Evolutionary conservation across 106 monocot species (phyloP), one percentile per base, ranked within the genome.

Genomic region (Allium sativum): DNA sequence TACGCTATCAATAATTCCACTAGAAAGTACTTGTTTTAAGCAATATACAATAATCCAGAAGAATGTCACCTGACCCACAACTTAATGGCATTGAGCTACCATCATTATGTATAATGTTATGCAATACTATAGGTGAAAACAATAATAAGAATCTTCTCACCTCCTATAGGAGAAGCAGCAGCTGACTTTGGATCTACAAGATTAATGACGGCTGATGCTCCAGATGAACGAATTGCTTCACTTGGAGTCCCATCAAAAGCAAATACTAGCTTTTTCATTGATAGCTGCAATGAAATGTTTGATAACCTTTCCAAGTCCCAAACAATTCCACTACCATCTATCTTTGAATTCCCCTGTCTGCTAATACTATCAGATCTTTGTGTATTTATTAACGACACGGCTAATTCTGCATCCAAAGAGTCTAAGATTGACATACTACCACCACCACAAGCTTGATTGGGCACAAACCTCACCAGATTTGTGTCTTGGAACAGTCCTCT

Each of bases 101-200:
- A 31, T 31, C 31, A 31, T 5, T 31, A 1, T 31, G 31, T 31
- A 31, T 31, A 31, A 0, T 31, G 31, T 31, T 31, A 31, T 31
- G 31, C 31, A 31, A 31, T 31, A 31, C 31, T 31, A 31, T 31
- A 31, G 5, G 31, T 31, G 6, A 2, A 11, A 60, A 65, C 12
- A 62, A 53, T 16, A 21, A n/a, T 9, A 10, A 59, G 20, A 40
- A 45, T 66, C 12, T 67, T 71, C 80, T 56, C 16, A 98, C 98
- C 98, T 59, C 98, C 98, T 65, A 98, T 98, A 41, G 98, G 92
- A 40, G 98, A 98, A 77, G 98, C 92, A 76, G 88, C 92, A 68
- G 92, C 82, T 54, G 98, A 92, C 56, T 71, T 68, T 70, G 98
- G 91, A 72, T 98, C 98, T 40, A 98, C 88, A 72, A 98, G 80